Base-by-base conservation (phyloP, 768 basidiomycete genomes). In the Mycena epipterygia region DNA sequence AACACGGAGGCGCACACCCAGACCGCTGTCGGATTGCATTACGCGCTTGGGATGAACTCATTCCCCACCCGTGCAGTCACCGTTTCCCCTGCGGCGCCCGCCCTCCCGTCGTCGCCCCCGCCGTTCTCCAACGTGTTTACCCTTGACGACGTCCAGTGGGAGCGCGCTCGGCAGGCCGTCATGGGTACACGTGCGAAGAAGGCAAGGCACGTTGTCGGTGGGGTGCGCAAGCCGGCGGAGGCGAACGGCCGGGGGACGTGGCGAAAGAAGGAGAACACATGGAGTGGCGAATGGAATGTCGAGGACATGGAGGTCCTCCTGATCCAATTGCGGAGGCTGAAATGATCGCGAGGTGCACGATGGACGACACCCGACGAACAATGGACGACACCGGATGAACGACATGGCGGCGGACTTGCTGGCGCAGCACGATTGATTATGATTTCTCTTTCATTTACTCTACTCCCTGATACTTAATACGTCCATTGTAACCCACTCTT, bases 271-370 rank as follows among this genome's bases (percentile, higher is more conserved):
- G 77, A 76, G 57, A 73, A 70, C 21, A 79, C 75, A 35, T 81
- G 80, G 80, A 79, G 78, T 60, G 80, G 80, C 39, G 80, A 81
- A 71, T 81, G 80, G 80, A 81, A 80, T 62, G 72, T 76, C 51
- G 74, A 74, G 62, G 78, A 81, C 65, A 73, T 79, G 71, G 70
- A 70, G 23, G 73, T 77, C 37, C 72, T 73, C 32, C 72, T 70
- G 62, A 55, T 67, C 51, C 64, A 61, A 17, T 32, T 73, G 17
- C 64, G 72, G 19, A 27, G 60, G 32, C 56, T 69, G 56, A 57
- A 44, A 39, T 53, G 70, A n/a, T 27, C n/a, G 46, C 27, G 19
- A 29, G 30, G 29, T 5, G 23, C 33, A n/a, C n/a, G n/a, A 8
- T 48, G 46, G 19, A 48, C 46, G 14, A 19, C 13, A 42, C 11